Evolutionary conservation across 2,329 filamentous ascomycete genomes (phyloP).

Genomic region (Curvularia lunata): DNA sequence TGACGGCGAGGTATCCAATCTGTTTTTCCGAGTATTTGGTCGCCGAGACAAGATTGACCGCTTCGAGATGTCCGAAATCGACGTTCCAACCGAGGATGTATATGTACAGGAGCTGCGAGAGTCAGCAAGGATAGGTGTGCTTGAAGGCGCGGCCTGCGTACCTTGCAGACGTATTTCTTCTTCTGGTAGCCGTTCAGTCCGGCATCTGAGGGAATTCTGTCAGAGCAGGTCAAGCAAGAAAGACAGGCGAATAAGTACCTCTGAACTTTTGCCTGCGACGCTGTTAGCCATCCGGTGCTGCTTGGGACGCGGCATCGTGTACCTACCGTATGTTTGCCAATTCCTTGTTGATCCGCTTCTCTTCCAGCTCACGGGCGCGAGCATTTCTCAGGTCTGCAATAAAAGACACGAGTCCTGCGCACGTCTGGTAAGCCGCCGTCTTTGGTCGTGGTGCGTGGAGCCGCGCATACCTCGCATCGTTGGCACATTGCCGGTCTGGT

Average conservation of each 20-base stretch:
- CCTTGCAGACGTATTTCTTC: constrained; percentile 99
- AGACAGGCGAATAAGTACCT: constrained; percentile 52
- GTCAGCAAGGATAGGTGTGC: constrained; percentile 15
- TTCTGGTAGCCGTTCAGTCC: constrained; percentile 95
- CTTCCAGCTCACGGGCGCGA: constrained; percentile 90
- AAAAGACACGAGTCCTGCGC: constrained; percentile 86
- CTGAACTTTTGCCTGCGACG: constrained; percentile 85
- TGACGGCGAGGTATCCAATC: constrained; percentile 97
- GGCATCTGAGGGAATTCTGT: constrained; percentile 63
- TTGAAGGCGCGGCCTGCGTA: constrained; percentile 37
- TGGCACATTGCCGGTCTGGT: constrained; percentile 50
- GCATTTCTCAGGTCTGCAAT: constrained; percentile 97
- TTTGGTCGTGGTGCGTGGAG: background rate
- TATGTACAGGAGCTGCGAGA: constrained; percentile 80
- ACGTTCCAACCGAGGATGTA: constrained; percentile 99
- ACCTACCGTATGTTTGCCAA: constrained; percentile 88
- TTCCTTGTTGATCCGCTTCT: constrained; percentile 99
- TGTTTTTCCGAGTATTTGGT: constrained; percentile 99
- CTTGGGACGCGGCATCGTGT: constrained; percentile 12
- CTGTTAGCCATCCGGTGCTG: constrained; percentile 31
- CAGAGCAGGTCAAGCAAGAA: constrained; percentile 17
- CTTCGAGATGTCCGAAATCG: constrained; percentile 97
- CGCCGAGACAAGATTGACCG: constrained; percentile 95
- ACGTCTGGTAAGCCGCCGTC: constrained; percentile 19
- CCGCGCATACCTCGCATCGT: constrained; percentile 49